These are phyloP conservation scores for Coccinonectria pachysandricola DNA, from an alignment of 2,329 filamentous ascomycete genomes.

Conservation along the genomic window DNA sequence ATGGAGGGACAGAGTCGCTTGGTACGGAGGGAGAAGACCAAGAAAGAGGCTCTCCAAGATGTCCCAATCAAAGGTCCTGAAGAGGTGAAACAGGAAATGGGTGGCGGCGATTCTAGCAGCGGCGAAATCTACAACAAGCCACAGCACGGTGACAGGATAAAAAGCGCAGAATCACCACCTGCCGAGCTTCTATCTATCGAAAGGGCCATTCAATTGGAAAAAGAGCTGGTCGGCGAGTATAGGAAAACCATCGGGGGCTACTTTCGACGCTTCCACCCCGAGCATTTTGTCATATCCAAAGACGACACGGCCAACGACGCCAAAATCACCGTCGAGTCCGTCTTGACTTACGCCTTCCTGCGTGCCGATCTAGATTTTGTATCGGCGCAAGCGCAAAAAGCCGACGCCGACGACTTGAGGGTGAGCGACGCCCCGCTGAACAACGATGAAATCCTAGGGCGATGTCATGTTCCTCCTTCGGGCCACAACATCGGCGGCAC, in stretches of 20 bases:
- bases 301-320: conserved; percentile 20
- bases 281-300: conserved; percentile 51
- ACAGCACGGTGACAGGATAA: conserved; percentile 26
- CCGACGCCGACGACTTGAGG: conserved; percentile 60
- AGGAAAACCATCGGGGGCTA: conserved; percentile 83
- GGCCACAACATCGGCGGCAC: conserved; percentile 59
- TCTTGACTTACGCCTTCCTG: conserved; percentile 86
- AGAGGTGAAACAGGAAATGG: conserved; percentile 30
- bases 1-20: conserved; percentile 5
- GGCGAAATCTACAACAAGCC: conserved; percentile 25
- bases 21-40: conserved; percentile 11
- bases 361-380: conserved; percentile 93
- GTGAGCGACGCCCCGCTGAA: conserved; percentile 71
- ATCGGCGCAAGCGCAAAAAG: conserved; percentile 73
- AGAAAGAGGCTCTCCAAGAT: conserved; percentile 19
- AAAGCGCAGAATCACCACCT: conserved; percentile 34
- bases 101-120: conserved; percentile 23
- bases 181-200: conserved; percentile 42
- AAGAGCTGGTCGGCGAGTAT: conserved; percentile 64
- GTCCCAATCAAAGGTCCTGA: conserved; percentile 41
- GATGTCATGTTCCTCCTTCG: conserved; percentile 44
- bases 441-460: conserved; percentile 72
- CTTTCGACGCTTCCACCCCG: conserved; percentile 79
- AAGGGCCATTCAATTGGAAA: conserved; percentile 60
- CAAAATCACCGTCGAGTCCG: conserved; percentile 57